phyloP scores from a whole-genome alignment of 2,329 filamentous ascomycete genomes.

The Trichoderma sp. region DNA sequence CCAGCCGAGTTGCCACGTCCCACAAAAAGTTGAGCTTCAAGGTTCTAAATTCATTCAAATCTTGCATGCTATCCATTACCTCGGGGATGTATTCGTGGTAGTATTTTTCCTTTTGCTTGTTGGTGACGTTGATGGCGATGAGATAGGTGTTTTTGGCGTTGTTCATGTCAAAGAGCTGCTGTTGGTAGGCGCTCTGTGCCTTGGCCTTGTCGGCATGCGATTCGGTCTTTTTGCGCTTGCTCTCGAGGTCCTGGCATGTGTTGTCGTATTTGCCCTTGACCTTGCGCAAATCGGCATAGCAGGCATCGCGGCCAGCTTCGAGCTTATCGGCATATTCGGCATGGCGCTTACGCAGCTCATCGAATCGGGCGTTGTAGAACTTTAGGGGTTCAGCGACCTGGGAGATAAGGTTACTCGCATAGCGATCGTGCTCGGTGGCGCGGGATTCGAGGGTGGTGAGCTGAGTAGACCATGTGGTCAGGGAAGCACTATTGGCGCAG shows the following conservation, averaged over 20 bases:
- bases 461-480: conserved; percentile 96
- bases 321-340: conserved; percentile 85
- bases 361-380: conserved; percentile 71
- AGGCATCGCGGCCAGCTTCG: conserved; percentile 82
- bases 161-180: conserved; percentile 92
- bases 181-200: conserved; percentile 86
- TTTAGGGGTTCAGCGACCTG: conserved; percentile 88
- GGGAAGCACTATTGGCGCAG: conserved; percentile 66
- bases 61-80: conserved; percentile 88
- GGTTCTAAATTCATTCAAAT: conserved; percentile 87
- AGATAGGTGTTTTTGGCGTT: conserved; percentile 98
- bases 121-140: conserved; percentile 93
- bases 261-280: conserved; percentile 91
- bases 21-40: conserved; percentile 83
- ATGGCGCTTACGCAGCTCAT: conserved; percentile 91
- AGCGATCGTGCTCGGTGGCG: conserved; percentile 86
- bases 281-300: conserved; percentile 85
- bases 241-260: conserved; percentile 92
- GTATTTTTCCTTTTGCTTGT: conserved; percentile 96
- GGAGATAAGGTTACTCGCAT: conserved; percentile 72
- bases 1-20: conserved; percentile 76
- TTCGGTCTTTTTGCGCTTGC: conserved; percentile 90
- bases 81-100: conserved; percentile 97
- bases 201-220: conserved; percentile 93
- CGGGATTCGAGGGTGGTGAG: conserved; percentile 85